Conservation (phyloP, 2,329 filamentous ascomycete genomes). For the Cladosporium velox region DNA sequence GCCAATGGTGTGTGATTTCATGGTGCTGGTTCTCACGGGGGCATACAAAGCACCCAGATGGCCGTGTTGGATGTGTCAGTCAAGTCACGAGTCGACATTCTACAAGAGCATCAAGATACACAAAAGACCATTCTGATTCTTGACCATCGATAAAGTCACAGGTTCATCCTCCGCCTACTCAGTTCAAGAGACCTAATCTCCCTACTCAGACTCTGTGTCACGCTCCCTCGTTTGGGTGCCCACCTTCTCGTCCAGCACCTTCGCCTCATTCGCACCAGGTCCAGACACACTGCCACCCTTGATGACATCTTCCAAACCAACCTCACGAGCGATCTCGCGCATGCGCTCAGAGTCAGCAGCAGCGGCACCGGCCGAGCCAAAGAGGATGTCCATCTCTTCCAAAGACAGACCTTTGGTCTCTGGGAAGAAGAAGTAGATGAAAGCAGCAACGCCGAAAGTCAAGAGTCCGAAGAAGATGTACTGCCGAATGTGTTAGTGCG, state of each 20-base stretch:
- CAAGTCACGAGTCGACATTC: background rate
- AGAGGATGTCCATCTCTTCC: slow-evolving; percentile 42
- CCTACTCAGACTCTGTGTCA: slow-evolving; percentile 15
- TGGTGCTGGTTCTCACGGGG: background rate
- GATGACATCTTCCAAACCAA: slow-evolving; percentile 56
- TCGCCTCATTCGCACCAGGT: slow-evolving; percentile 1
- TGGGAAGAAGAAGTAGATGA: slow-evolving; percentile 55
- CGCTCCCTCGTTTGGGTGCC: slow-evolving; percentile 23
- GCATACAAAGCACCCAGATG: too few relatives aligned
- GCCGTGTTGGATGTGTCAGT: background rate
- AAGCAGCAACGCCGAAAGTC: slow-evolving; percentile 62
- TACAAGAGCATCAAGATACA: background rate
- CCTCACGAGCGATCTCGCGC: slow-evolving; percentile 70
- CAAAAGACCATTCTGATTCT: background rate
- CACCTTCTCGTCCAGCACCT: slow-evolving; percentile 26
- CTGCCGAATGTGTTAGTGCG: accelerated
- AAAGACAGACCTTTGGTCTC: slow-evolving; percentile 57
- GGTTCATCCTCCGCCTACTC: background rate
- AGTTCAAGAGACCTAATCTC: background rate
- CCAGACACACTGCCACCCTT: slow-evolving; percentile 25
- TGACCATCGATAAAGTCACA: background rate
- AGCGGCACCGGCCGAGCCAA: slow-evolving; percentile 59
- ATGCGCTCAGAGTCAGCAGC: slow-evolving; percentile 69
- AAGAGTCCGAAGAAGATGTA: slow-evolving; percentile 71
- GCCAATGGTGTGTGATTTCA: background rate